phyloP scores from a whole-genome alignment of 257 asterid species.

The Fraxinus excelsior region DNA sequence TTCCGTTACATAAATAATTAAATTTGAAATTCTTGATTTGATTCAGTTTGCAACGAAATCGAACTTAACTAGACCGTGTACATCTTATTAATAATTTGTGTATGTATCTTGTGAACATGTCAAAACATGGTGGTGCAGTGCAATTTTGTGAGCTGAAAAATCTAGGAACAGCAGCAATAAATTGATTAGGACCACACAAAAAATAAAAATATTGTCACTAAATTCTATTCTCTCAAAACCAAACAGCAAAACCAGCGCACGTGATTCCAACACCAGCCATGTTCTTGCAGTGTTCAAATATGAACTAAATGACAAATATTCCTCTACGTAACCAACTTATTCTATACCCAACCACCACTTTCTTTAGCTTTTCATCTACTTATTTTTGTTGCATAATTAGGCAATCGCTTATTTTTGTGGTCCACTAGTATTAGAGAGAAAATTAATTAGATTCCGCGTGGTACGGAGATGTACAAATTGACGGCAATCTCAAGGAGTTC shows the following conservation, averaged over 20 bases:
- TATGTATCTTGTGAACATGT: too few species aligned
- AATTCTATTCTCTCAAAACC: neutral
- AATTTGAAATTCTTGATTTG: too few species aligned
- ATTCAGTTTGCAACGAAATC: too few species aligned
- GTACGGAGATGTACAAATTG: neutral
- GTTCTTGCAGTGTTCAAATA: constrained; percentile 45
- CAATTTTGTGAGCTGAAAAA: neutral
- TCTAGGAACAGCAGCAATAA: neutral
- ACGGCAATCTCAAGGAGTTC: neutral
- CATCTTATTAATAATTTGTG: too few species aligned
- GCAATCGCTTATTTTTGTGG: neutral
- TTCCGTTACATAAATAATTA: too few species aligned
- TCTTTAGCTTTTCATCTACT: constrained; percentile 33
- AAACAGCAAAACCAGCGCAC: constrained; percentile 42
- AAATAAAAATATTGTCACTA: neutral
- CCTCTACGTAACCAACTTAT: constrained; percentile 23
- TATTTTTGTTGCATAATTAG: constrained; percentile 29
- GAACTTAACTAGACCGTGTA: too few species aligned
- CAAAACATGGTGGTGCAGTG: neutral
- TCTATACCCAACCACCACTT: constrained; percentile 36
- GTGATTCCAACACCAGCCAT: constrained; percentile 60
- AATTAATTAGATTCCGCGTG: neutral
- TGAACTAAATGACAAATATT: constrained; percentile 36
- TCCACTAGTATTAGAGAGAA: neutral
- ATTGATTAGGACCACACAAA: constrained; percentile 25